Conservation (phyloP, 257 asterid genomes). For the Jacaranda mimosifolia region DNA sequence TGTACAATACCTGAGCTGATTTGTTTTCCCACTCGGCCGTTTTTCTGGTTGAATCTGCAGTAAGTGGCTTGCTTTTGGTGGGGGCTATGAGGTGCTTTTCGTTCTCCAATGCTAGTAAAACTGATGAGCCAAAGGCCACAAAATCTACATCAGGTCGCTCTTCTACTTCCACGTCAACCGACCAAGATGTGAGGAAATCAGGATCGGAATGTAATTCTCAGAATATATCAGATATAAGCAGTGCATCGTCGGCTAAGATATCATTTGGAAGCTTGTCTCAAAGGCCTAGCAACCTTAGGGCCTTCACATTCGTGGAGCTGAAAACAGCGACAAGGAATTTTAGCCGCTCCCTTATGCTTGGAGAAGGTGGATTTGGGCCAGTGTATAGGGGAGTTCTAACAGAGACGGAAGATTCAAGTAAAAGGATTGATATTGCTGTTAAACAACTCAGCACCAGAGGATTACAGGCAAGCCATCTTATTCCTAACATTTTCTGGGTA, state of each 20-base stretch:
- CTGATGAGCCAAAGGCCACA: constrained; percentile 53
- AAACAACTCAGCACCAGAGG: constrained; percentile 94
- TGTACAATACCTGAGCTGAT: not conserved
- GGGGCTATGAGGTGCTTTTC: constrained; percentile 72
- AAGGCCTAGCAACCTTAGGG: constrained; percentile 63
- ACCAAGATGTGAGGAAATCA: constrained; percentile 58
- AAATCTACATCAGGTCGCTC: constrained; percentile 57
- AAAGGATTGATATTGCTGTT: constrained; percentile 74
- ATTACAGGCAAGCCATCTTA: constrained; percentile 69
- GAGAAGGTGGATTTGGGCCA: constrained; percentile 94
- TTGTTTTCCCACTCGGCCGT: not conserved
- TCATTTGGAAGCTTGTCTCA: constrained; percentile 62
- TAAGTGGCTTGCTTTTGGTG: constrained; percentile 4
- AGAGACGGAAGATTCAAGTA: constrained; percentile 50
- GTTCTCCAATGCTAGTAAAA: constrained; percentile 47
- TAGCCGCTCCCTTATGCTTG: constrained; percentile 82
- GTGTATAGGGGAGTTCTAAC: constrained; percentile 68
- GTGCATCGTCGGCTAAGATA: constrained; percentile 64
- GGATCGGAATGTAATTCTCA: constrained; percentile 64
- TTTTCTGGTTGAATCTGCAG: constrained; percentile 20
- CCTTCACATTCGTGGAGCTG: constrained; percentile 68
- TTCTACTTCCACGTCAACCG: constrained; percentile 57
- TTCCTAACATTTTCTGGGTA: constrained; percentile 6
- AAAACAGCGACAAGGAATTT: constrained; percentile 75
- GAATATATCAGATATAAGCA: constrained; percentile 70